Evolutionary conservation across 2,329 filamentous ascomycete species (phyloP).

Genomic region (Ceratocystis eucalypticola): DNA sequence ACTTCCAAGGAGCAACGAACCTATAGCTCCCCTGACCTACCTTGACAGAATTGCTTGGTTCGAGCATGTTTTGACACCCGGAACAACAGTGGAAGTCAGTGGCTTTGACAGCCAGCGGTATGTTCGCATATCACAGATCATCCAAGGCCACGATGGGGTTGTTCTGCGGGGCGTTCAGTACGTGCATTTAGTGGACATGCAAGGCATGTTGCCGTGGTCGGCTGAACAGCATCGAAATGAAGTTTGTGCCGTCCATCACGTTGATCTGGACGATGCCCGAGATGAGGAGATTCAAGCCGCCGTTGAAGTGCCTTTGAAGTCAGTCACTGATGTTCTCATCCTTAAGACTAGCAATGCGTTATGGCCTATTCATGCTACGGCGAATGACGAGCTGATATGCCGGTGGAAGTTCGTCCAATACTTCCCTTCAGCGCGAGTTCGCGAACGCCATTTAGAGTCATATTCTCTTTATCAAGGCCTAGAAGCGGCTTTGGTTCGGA

Average conservation of each 20-base stretch:
- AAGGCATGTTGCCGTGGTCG: slow-evolving; percentile 27
- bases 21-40: not conserved
- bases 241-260: slow-evolving; percentile 31
- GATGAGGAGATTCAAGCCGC: slow-evolving; percentile 27
- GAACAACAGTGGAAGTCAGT: slow-evolving; percentile 14
- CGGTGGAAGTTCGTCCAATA: slow-evolving; percentile 35
- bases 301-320: slow-evolving; percentile 30
- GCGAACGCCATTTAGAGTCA: slow-evolving; percentile 16
- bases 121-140: slow-evolving; percentile 29
- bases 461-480: slow-evolving; percentile 25
- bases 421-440: slow-evolving; percentile 21
- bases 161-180: slow-evolving; percentile 30
- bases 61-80: not conserved
- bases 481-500: slow-evolving; percentile 27
- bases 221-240: slow-evolving; percentile 29
- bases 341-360: slow-evolving; percentile 43
- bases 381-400: slow-evolving; percentile 34
- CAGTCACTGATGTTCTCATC: slow-evolving; percentile 30
- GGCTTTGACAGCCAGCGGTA: slow-evolving; percentile 17
- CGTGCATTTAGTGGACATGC: slow-evolving; percentile 26
- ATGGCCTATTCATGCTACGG: slow-evolving; percentile 30
- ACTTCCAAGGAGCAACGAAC: slow-evolving; percentile 8
- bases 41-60: not conserved
- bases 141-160: slow-evolving; percentile 22
- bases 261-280: slow-evolving; percentile 28